Conservation (phyloP, 139 green algal species). For the Micromonas pusilla region DNA sequence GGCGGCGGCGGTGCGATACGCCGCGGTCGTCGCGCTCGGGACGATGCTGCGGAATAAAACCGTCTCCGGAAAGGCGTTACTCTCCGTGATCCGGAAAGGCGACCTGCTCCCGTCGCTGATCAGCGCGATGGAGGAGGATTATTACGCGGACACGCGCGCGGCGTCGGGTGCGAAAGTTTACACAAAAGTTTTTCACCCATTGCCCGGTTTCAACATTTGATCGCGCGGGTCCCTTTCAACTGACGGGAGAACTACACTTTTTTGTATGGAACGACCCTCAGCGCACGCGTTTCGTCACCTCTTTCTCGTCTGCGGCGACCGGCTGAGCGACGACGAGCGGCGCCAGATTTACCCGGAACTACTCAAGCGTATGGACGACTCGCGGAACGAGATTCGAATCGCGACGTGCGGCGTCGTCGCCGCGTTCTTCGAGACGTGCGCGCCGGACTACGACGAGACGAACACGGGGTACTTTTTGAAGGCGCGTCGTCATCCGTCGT, state of each 20-base stretch:
- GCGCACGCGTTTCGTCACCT: background rate
- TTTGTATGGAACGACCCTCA: no score
- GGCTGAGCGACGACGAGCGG: background rate
- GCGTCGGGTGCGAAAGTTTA: no score
- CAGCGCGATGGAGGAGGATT: background rate
- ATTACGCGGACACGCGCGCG: background rate
- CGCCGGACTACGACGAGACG: background rate
- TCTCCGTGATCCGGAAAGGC: background rate
- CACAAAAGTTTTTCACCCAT: no score
- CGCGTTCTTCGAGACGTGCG: background rate
- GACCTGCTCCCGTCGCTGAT: background rate
- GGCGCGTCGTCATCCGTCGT: no score
- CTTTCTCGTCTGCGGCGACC: background rate
- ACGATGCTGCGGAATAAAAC: background rate
- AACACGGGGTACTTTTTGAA: constrained; percentile 3
- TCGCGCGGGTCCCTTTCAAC: no score
- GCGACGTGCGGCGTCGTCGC: background rate
- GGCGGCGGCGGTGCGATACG: constrained; percentile 4
- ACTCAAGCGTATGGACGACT: background rate
- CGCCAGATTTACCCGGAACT: background rate
- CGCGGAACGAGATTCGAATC: background rate
- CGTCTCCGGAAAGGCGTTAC: background rate
- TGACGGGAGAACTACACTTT: no score
- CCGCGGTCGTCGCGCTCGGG: background rate
- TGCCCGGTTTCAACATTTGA: no score